A percentile compares a stretch with the other conserved stretches of the same genome.
phyloP scores from a whole-genome alignment of 495 filamentous ascomycete genomes.

The Neurospora sp. region DNA sequence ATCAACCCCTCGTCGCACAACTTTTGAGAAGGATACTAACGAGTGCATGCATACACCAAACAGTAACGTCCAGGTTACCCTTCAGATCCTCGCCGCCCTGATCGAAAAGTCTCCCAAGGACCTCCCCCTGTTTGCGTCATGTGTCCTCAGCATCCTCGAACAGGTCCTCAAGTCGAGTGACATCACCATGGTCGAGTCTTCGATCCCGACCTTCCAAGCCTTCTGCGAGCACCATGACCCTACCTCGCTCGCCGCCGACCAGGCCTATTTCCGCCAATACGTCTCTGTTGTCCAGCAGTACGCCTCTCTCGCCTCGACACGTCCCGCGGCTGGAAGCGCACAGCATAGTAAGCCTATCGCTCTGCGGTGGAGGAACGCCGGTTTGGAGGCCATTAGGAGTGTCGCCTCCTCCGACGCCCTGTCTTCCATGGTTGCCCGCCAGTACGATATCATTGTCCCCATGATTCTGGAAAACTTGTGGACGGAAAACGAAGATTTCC shows the following conservation, averaged over 20 bases:
- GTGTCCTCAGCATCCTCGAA: slow-evolving; percentile 67
- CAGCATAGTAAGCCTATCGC: slow-evolving; percentile 58
- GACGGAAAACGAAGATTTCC: slow-evolving; percentile 58
- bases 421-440: slow-evolving; percentile 59
- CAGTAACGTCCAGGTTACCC: slow-evolving; percentile 87
- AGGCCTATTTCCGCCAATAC: slow-evolving; percentile 73
- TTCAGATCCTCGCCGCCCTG: slow-evolving; percentile 76
- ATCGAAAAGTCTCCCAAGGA: slow-evolving; percentile 88
- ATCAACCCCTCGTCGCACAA: not conserved
- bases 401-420: slow-evolving; percentile 70
- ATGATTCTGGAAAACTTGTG: slow-evolving; percentile 78
- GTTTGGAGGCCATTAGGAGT: slow-evolving; percentile 67
- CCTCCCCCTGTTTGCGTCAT: slow-evolving; percentile 73
- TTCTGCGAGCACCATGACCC: slow-evolving; percentile 77
- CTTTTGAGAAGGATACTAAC: not conserved
- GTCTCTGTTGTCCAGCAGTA: slow-evolving; percentile 68
- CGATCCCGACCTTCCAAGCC: slow-evolving; percentile 68
- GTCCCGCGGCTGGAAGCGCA: slow-evolving; percentile 34
- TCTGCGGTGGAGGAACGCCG: slow-evolving; percentile 75
- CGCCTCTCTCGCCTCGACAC: slow-evolving; percentile 62
- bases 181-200: slow-evolving; percentile 82
- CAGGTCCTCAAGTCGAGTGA: slow-evolving; percentile 69
- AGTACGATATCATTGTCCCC: slow-evolving; percentile 65
- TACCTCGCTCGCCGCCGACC: slow-evolving; percentile 65
- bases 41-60: not conserved